Base-by-base conservation (phyloP, 257 asterid genomes). In the Hygrophila difformis region DNA sequence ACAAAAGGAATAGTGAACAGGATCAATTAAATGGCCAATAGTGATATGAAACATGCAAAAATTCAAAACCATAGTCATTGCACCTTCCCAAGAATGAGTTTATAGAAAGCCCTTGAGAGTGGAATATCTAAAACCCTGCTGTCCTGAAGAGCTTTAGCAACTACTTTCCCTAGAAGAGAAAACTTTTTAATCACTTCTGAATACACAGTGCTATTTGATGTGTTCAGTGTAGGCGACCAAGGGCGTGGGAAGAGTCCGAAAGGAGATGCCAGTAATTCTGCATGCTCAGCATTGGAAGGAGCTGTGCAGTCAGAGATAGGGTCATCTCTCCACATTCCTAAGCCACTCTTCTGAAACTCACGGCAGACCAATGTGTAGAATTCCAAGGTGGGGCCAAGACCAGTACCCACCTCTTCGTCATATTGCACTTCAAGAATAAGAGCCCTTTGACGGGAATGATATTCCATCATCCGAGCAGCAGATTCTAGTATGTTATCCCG, bases 311-410 rank as follows among this genome's bases (percentile, higher is more conserved):
- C 57, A 18, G 66, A 53, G 58, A 51, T 39, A 41, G 48, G 51
- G 56, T 85, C 96, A 53, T 71, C 94, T 75, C 97, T 82, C 99
- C 99, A 91, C 85, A 91, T 49, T 36, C 76, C 78, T 53, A 91
- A 72, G 48, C 94, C 86, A 56, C 60, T 53, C 57, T 62, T 78
- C 70, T 78, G 99, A 67, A 86, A 91, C 79, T 91, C 96, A 2
- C 56, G 83, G 62, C 99, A 72, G 44, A 86, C 92, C 62, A 91
- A 60, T 5, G 95, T 86, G 57, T 77, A 91, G 55, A 91, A 91
- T 56, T 91, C 99, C 67, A 91, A 60, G 4, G 94, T 82, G 3
- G 99, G 99, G 51, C 99, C 99, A 46, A 82, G 89, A 44, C 99
- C 99, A 37, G 96, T 82, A 35, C 99, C 99, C 22, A 91, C 99